Percentiles rank a stretch among this genome's conserved stretches.
Evolutionary conservation across 352 stramenopile genomes (phyloP).

Genomic region (Phytophthora agathidicida): DNA sequence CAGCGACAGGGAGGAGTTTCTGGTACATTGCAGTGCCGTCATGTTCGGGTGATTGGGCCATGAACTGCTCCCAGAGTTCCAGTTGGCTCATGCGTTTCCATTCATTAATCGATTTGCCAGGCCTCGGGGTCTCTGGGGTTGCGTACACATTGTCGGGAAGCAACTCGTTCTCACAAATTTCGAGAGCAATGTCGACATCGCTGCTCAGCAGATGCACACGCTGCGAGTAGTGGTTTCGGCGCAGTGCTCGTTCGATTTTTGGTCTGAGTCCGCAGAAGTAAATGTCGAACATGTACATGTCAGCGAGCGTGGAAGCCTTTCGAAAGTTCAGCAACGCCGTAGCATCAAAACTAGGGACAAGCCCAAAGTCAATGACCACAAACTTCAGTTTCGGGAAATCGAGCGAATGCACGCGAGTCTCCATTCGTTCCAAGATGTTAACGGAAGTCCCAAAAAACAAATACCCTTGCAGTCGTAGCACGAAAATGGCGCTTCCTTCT

Average conservation of each 20-base stretch:
- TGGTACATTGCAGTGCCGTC: conserved; percentile 39
- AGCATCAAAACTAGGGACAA: conserved; percentile 79
- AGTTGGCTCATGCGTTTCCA: conserved; percentile 70
- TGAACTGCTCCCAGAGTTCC: conserved; percentile 73
- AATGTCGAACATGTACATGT: conserved; percentile 77
- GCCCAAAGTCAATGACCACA: conserved; percentile 81
- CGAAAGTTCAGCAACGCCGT: conserved; percentile 81
- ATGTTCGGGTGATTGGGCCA: conserved; percentile 41
- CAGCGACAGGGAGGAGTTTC: conserved; percentile 63
- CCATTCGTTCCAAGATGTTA: conserved; percentile 77
- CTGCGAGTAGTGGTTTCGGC: conserved; percentile 51
- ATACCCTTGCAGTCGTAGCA: conserved; percentile 79
- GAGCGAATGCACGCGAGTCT: conserved; percentile 66
- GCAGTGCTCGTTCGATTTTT: conserved; percentile 50
- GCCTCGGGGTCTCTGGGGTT: conserved; percentile 30
- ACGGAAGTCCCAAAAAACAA: conserved; percentile 86
- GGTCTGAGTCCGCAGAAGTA: conserved; percentile 77
- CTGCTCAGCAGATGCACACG: conserved; percentile 58
- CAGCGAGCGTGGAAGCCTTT: conserved; percentile 62
- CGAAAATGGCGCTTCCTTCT: conserved; percentile 67
- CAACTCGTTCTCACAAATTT: conserved; percentile 71
- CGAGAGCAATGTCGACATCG: conserved; percentile 61
- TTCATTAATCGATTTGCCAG: conserved; percentile 43
- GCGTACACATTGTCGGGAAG: conserved; percentile 50
- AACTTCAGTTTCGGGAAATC: conserved; percentile 65